A percentile compares a stretch with the other conserved stretches of the same genome.
These are phyloP conservation scores for Chloranthus sessilifolius DNA, from an alignment of 164 flowering plant genomes.

Conservation along the genomic window DNA sequence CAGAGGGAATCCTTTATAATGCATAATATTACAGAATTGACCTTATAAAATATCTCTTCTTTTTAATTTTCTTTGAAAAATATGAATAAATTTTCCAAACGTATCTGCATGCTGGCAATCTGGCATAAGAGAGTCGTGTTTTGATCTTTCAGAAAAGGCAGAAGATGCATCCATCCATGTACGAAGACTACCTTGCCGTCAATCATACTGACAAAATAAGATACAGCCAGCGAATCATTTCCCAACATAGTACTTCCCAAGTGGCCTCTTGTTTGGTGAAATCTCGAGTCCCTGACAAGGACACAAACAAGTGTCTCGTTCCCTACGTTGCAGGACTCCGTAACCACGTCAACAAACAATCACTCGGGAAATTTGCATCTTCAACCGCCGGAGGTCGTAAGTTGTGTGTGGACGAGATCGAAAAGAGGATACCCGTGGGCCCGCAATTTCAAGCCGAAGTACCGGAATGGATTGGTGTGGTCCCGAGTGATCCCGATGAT, in stretches of 20 bases:
- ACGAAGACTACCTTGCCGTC: conserved; percentile 37
- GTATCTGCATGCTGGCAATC: too few species aligned
- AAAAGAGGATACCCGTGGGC: conserved; percentile 36
- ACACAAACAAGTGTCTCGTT: conserved; percentile 7
- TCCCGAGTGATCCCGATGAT: conserved; percentile 23
- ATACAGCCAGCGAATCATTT: conserved; percentile 32
- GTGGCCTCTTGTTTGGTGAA: conserved; percentile 19
- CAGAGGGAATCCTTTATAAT: too few species aligned
- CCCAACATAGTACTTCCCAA: conserved; percentile 21
- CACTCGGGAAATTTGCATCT: conserved; percentile 16
- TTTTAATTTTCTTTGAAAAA: too few species aligned
- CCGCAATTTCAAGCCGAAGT: conserved; percentile 50
- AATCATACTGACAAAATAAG: conserved; percentile 33
- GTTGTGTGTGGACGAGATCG: conserved; percentile 7
- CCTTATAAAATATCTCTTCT: too few species aligned
- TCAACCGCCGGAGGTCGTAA: conserved; percentile 14
- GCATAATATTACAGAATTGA: too few species aligned
- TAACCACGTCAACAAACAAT: conserved; percentile 4
- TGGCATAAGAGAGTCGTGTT: too few species aligned
- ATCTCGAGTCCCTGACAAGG: conserved; percentile 16
- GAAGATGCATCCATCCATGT: conserved; percentile 69
- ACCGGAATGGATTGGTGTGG: conserved; percentile 50
- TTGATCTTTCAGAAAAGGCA: conserved; percentile 53
- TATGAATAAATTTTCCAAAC: too few species aligned
- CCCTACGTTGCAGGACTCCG: conserved; percentile 7